These are phyloP conservation scores for Aspergillus tamarii DNA, from an alignment of 2,329 filamentous ascomycete genomes.

Conservation along the genomic window DNA sequence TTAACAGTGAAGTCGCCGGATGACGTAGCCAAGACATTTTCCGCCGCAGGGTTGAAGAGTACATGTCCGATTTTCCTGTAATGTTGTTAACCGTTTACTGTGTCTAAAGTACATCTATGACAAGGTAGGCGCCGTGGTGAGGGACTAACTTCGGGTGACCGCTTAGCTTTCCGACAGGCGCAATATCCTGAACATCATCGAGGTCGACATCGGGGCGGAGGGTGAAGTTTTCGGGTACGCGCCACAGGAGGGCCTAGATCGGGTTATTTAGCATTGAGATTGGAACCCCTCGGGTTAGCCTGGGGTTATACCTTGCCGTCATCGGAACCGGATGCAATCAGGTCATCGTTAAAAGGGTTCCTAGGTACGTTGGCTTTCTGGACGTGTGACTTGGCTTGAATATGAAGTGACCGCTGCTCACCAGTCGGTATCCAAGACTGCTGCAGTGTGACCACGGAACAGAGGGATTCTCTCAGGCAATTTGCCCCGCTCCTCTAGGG, in stretches of 20 bases:
- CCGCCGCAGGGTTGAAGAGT: constrained; percentile 93
- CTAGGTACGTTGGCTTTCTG: constrained; percentile 48
- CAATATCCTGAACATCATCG: constrained; percentile 80
- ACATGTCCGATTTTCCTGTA: constrained; percentile 94
- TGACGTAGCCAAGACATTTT: constrained; percentile 91
- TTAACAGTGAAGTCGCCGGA: constrained; percentile 95
- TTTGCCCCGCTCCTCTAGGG: constrained; percentile 84
- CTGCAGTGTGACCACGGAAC: constrained; percentile 93
- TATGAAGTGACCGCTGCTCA: constrained; percentile 47
- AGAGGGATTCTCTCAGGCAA: constrained; percentile 90
- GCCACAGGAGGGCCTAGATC: constrained; percentile 79
- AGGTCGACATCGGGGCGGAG: constrained; percentile 73
- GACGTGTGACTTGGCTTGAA: not conserved
- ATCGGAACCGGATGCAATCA: constrained; percentile 92
- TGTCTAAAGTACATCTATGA: not conserved
- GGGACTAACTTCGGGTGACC: constrained; percentile 78
- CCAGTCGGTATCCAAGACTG: constrained; percentile 98
- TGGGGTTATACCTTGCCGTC: constrained; percentile 72
- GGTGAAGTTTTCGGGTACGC: constrained; percentile 85
- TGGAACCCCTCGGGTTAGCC: not conserved
- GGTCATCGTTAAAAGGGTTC: constrained; percentile 93
- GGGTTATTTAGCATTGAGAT: constrained; percentile 10
- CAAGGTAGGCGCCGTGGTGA: not conserved
- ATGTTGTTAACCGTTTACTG: constrained; percentile 22
- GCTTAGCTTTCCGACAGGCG: constrained; percentile 76